Conservation (phyloP, 306 rosid species). For the Acacia confusa region DNA sequence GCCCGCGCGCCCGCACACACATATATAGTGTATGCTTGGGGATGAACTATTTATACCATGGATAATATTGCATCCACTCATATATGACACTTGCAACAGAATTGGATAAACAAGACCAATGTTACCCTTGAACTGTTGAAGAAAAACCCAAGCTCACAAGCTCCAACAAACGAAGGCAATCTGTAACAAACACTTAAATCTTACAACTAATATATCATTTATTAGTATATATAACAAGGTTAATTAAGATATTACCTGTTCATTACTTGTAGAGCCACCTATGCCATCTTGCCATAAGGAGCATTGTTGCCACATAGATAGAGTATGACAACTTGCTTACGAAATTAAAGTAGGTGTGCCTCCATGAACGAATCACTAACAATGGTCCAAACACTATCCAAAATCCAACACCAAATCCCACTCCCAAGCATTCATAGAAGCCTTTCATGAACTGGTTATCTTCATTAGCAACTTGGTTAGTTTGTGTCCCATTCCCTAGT, state of each 20-base stretch:
- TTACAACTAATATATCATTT: not conserved
- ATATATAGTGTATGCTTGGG: too few species aligned
- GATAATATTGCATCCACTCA: too few species aligned
- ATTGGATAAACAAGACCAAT: too few species aligned
- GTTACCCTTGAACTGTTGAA: not conserved
- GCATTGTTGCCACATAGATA: not conserved
- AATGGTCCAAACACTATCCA: not conserved
- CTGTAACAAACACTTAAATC: not conserved
- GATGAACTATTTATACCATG: too few species aligned
- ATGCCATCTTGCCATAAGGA: too few species aligned
- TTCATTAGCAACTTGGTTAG: not conserved
- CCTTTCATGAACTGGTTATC: not conserved
- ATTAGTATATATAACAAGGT: not conserved
- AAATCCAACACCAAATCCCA: not conserved
- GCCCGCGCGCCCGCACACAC: too few species aligned
- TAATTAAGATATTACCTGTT: not conserved
- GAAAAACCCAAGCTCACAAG: not conserved
- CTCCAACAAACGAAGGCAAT: not conserved
- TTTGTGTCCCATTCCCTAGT: not conserved
- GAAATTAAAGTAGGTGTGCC: not conserved
- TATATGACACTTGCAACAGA: too few species aligned
- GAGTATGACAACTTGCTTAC: not conserved
- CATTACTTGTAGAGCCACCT: too few species aligned
- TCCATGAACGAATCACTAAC: not conserved
- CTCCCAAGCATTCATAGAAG: not conserved